Evolutionary conservation across 768 basidiomycete genomes (phyloP), one percentile per base, ranked within the genome.

Genomic region (Lepiota subincarnata): DNA sequence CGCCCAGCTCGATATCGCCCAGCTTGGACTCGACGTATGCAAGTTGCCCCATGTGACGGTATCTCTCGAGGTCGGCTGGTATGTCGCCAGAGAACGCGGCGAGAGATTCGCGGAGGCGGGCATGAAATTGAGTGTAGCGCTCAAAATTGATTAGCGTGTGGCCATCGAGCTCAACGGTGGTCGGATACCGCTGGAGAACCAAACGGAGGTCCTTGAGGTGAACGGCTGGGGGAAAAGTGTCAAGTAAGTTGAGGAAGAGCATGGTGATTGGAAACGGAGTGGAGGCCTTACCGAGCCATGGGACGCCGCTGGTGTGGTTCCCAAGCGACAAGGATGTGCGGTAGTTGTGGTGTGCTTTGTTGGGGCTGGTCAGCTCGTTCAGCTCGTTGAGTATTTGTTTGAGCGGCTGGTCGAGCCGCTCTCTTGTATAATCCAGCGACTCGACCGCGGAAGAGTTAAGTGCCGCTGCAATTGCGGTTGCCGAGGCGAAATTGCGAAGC

Each of bases 21-120:
- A 79, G 65, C 58, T 75, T 70, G 46, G 61, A 59, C 58, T 70
- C 69, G n/a, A 78, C 65, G 56, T 76, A 78, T 10, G 72, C 70
- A 44, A 76, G 67, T 50, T 70, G 65, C 6, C 70, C 70, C 46
- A 62, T 57, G 6, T 66, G 60, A 6, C 67, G 66, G 42, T 65
- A 64, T 8, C 57, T 58, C 48, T 70, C 70, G 13, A 73, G 55
- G 48, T 69, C 63, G 7, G 74, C 69, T 1, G 70, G 62, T 38
- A 61, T 58, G 57, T 67, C 20, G 8, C 12, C 12, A 11, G 31
- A 31, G 47, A 36, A 37, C 12, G 35, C 70, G 31, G 64, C 64
- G 5, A 66, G 48, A 6, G 73, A 57, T 22, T 68, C 67, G 41
- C 64, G 68, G 41, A 77, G 61, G 16, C 67, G 67, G 12, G 70